These are phyloP conservation scores for Tulasnella sp. DNA, from an alignment of 768 basidiomycete genomes.

Conservation along the genomic window DNA sequence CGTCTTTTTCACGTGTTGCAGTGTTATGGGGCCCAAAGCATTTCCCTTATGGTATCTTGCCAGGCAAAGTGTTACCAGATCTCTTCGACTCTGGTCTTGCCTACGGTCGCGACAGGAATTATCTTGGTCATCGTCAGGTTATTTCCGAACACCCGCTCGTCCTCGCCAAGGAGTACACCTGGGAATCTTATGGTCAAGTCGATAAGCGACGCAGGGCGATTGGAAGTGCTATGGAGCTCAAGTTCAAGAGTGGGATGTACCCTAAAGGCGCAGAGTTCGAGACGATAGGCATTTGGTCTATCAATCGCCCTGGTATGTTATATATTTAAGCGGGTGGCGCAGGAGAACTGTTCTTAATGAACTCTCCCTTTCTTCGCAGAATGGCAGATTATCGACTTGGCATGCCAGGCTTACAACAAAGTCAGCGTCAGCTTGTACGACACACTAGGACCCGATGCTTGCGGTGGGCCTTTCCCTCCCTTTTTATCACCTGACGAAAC, in stretches of 20 bases:
- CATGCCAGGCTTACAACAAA: conserved; percentile 68
- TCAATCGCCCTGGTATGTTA: conserved; percentile 62
- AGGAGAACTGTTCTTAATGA: too few relatives aligned
- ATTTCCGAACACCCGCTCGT: conserved; percentile 56
- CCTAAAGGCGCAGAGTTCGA: conserved; percentile 44
- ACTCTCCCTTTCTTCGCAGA: conserved; percentile 36
- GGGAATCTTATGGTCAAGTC: conserved; percentile 68
- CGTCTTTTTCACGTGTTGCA: neutral
- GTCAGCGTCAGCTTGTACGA: conserved; percentile 89
- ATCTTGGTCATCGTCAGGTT: conserved; percentile 59
- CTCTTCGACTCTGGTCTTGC: conserved; percentile 57
- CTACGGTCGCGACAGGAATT: conserved; percentile 39
- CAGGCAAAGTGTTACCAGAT: conserved; percentile 30
- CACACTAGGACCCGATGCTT: conserved; percentile 82
- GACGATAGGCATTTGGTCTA: conserved; percentile 77
- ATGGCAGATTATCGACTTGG: conserved; percentile 88
- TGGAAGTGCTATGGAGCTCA: conserved; percentile 59
- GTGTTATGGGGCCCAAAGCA: neutral
- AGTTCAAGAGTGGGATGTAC: conserved; percentile 50
- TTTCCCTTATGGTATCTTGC: neutral
- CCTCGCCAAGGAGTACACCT: conserved; percentile 57
- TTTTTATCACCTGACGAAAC: neutral
- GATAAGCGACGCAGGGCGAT: conserved; percentile 59
- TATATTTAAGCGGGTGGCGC: too few relatives aligned
- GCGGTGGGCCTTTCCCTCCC: conserved; percentile 44